Percentiles rank a stretch among this genome's conserved stretches.
phyloP scores from a whole-genome alignment of 2,329 filamentous ascomycete genomes.

The Neoascochyta sp. region DNA sequence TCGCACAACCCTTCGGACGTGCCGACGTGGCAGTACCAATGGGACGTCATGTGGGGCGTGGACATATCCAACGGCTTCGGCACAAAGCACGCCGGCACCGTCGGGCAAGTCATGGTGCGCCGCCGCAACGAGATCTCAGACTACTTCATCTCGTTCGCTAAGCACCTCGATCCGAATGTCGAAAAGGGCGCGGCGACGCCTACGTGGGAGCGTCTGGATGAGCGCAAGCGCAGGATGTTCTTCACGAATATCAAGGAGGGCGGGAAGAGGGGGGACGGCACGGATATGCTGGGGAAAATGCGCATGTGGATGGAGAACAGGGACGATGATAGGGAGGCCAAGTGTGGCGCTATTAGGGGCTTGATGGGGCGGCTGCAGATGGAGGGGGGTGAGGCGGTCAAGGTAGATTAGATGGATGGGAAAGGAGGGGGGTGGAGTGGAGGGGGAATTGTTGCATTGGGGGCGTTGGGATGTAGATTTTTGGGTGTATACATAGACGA shows the following conservation, averaged over 20 bases:
- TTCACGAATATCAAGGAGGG: conserved; percentile 32
- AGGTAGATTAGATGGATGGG: conserved; percentile 7
- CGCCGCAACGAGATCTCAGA: conserved; percentile 27
- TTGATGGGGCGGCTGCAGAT: conserved; percentile 29
- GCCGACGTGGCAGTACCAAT: conserved; percentile 32
- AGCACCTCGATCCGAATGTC: conserved; percentile 30
- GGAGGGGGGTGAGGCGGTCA: conserved; percentile 17
- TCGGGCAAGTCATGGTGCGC: conserved; percentile 32
- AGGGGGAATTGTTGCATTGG: too few species aligned
- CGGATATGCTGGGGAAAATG: conserved; percentile 19
- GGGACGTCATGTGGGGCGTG: conserved; percentile 32
- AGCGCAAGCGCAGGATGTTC: conserved; percentile 20
- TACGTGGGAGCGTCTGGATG: conserved; percentile 23
- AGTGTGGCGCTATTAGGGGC: conserved; percentile 16
- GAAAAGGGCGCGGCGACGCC: conserved; percentile 15
- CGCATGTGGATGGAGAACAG: conserved; percentile 19
- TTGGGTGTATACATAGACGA: too few species aligned
- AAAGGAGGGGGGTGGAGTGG: too few species aligned
- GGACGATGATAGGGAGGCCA: conserved; percentile 18
- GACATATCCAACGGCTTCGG: conserved; percentile 32
- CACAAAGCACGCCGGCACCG: conserved; percentile 33
- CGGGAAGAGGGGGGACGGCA: conserved; percentile 17
- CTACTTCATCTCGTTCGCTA: conserved; percentile 34
- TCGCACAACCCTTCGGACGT: conserved; percentile 22
- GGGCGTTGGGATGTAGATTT: too few species aligned